phyloP scores from a whole-genome alignment of 2,329 filamentous ascomycete species.

The Lecanicillium sp. region DNA sequence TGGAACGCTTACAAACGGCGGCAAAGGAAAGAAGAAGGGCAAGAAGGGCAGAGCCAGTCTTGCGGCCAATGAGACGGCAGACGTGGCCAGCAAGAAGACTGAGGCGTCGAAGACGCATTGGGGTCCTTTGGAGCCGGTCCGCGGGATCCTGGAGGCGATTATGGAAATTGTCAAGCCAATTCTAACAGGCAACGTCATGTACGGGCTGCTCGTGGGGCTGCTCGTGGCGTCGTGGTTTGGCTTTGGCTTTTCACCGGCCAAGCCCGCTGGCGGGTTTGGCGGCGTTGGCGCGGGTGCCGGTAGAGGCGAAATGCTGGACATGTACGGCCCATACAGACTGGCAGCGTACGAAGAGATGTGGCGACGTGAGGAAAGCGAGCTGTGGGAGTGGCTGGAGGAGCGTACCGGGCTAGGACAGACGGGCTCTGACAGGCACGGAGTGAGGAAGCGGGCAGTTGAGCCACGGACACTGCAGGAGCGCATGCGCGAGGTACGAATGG shows the following conservation, averaged over 20 bases:
- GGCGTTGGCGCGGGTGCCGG: conserved; percentile 16
- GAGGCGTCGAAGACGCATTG: conserved; percentile 49
- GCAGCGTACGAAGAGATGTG: conserved; percentile 92
- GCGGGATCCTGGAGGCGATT: conserved; percentile 62
- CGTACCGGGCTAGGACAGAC: conserved; percentile 66
- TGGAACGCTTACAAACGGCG: conserved; percentile 38
- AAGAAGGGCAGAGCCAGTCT: conserved; percentile 45
- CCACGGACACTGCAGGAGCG: conserved; percentile 55
- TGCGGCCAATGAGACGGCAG: conserved; percentile 35
- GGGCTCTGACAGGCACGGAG: conserved; percentile 27
- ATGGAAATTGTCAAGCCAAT: conserved; percentile 64
- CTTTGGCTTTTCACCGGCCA: conserved; percentile 43
- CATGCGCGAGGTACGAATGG: conserved; percentile 55
- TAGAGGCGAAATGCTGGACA: conserved; percentile 17
- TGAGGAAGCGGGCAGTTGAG: conserved; percentile 45
- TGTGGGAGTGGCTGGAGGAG: conserved; percentile 93
- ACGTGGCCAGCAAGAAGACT: conserved; percentile 33
- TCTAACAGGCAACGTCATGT: conserved; percentile 69
- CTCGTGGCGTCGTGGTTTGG: conserved; percentile 71
- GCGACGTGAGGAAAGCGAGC: conserved; percentile 76
- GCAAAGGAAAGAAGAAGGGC: conserved; percentile 58
- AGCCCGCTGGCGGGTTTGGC: conserved; percentile 31
- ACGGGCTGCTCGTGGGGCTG: conserved; percentile 66
- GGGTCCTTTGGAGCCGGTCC: conserved; percentile 77
- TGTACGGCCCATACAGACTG: conserved; percentile 55